Evolutionary conservation across 768 basidiomycete genomes (phyloP), one percentile per base, ranked within the genome.

Genomic region (Hericium alpestre): DNA sequence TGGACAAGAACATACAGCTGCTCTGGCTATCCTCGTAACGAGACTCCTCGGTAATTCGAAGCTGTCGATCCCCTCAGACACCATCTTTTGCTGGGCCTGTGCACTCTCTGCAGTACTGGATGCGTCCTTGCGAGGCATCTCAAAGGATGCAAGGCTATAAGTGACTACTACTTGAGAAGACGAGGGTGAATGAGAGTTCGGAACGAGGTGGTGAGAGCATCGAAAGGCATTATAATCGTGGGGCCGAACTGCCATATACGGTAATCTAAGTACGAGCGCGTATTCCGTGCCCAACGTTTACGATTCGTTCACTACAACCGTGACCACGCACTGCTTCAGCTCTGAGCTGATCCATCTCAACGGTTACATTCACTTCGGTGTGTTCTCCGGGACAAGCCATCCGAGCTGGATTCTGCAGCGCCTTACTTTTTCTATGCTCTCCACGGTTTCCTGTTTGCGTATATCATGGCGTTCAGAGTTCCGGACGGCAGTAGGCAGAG

Each of bases 31-130:
- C 70, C 83, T 87, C 27, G 84, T 86, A 56, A 95, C 84, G 49
- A 91, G 71, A 56, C 79, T 82, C 66, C 89, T 90, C 6, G 93
- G 93, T 1, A 95, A 74, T 65, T 96, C 91, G 67, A 82, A 93
- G 70, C 89, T 88, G 62, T 93, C 90, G 54, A 96, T 90, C 1
- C 91, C 90, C 48, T 89, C 87, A 3, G 87, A 86, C 37, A 86
- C 82, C 4, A 83, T 78, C 40, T 89, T 84, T 64, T 91, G 90
- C 64, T 91, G 90, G 0, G 84, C 79, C 65, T 89, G 81, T 0
- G 90, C 89, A 1, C 82, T 81, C 40, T 84, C 79, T 0, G 74
- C 74, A 0, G 77, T 78, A 32, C 76, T 72, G 0, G 72, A 68
- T 12, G 76, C 65, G 57, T 90, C 85, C 71, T 86, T 87, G 39